These are phyloP conservation scores for Hypoxylon sp. DNA, from an alignment of 2,329 filamentous ascomycete species.

Conservation along the genomic window DNA sequence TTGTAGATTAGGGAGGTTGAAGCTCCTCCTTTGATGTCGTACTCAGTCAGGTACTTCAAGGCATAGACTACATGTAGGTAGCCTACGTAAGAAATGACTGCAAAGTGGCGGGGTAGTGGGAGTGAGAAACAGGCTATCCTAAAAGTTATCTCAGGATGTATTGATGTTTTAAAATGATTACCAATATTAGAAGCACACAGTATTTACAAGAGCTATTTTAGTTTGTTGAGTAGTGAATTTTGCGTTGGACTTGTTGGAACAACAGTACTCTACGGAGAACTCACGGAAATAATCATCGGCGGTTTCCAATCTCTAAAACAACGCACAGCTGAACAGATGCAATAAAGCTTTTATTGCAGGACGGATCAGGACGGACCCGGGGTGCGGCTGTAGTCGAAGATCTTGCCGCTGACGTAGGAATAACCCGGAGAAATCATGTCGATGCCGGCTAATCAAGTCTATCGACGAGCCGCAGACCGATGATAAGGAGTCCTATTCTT, in stretches of 20 bases:
- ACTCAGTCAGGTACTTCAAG: neutral
- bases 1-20: neutral
- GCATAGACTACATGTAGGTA: too few species aligned
- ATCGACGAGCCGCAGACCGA: neutral
- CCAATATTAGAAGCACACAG: neutral
- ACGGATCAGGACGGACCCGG: conserved; percentile 26
- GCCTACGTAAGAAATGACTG: neutral
- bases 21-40: neutral
- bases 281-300: conserved; percentile 19
- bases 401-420: conserved; percentile 18
- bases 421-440: conserved; percentile 7
- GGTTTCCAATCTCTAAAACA: neutral
- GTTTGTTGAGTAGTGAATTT: neutral
- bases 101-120: neutral
- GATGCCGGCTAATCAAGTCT: neutral
- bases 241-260: neutral
- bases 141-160: too few species aligned
- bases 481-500: neutral
- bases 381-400: conserved; percentile 31
- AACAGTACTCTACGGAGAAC: neutral
- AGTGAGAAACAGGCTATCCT: neutral
- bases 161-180: neutral
- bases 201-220: neutral
- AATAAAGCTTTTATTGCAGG: conserved; percentile 19
- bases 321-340: conserved; percentile 12